Base-by-base conservation (phyloP, 306 rosid species). In the Cucumis cinereus region DNA sequence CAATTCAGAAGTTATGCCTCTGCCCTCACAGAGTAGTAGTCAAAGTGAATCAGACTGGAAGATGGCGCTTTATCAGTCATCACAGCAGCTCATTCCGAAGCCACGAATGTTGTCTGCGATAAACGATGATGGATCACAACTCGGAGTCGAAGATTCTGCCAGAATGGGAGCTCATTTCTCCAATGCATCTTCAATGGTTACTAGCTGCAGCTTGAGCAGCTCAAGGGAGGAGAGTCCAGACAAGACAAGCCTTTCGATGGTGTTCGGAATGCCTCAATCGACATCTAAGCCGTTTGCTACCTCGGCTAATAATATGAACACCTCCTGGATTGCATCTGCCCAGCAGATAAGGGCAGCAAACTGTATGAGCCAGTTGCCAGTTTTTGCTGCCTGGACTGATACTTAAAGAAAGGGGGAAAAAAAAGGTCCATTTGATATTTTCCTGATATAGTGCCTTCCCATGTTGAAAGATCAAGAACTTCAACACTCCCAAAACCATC, bases 101-200 rank as follows among this genome's bases (percentile, higher is more conserved):
- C 75, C 57, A 12, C 58, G 75, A 28, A 24, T 70, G 22, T 14
- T 24, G 6, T 69, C 75, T 69, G 75, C 13, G 22, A 70, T 49
- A 47, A 70, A 22, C 24, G 58, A 24, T 26, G 75, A 70, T 26
- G 58, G 58, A 14, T 45, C 75, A 47, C 75, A 47, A 22, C n/a
- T 67, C 3, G 54, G 74, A 20, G 19, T 68, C 19, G 74, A 68
- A 68, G 74, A 68, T n/a, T 68, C 74, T 12, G n/a, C 74, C 36
- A 68, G 41, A 70, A 75, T 81, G 86, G 86, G 87, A 52, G 67
- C 80, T 53, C 90, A 85, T 75, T 79, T 86, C 59, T 91, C 95
- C 24, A 86, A 88, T 79, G 86, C 92, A 75, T 91, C 94, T 8
- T 91, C 93, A 22, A 72, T 91, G 86, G 97, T 86, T 58, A 91